Evolutionary conservation across 2,329 filamentous ascomycete genomes (phyloP), one percentile per base, ranked within the genome.

Genomic region (Chrysoporthe cubensis): DNA sequence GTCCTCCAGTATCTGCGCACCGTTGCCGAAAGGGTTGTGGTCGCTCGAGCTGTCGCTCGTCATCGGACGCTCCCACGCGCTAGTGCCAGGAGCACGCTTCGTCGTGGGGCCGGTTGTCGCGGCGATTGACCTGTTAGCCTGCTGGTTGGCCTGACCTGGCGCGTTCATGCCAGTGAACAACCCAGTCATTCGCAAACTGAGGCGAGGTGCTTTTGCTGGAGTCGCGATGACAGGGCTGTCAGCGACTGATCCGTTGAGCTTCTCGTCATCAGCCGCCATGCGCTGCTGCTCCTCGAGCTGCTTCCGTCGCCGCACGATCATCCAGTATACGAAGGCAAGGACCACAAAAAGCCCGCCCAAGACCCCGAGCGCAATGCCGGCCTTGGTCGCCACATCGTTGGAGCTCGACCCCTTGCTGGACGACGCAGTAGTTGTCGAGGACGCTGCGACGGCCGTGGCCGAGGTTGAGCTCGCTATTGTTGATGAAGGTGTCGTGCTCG

Each of bases 291-390:
- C 80, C 70, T 81, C 77, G 71, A 85, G 81, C 77, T 90, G 87
- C 84, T 90, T 92, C 83, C 90, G 92, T 75, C 88, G 88, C 73
- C 80, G 84, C 73, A 86, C 90, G 76, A 94, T 86, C 69, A 93
- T 77, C 77, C 96, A 89, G 75, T 93, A 90, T 26, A 91, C 83
- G 32, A 91, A 77, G n/a, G 89, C 81, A 42, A 88, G 87, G 37
- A 96, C 76, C 2, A 90, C 78, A 43, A 90, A 86, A 37, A 97
- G 73, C 61, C 87, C 87, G 7, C 90, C 83, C 43, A 97, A 80
- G 60, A 96, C 88, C 74, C 94, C 94, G 76, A 97, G 89, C 6
- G 91, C 93, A 70, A 97, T 87, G 69, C 96, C 96, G 56, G 93
- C 94, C 79, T 93, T 96, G 54, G 80, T 77, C 42, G 80, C 85